Percentiles rank a stretch among this genome's conserved stretches.
Evolutionary conservation across 2,329 filamentous ascomycete species (phyloP).

Genomic region (Curvularia eragrostidis): DNA sequence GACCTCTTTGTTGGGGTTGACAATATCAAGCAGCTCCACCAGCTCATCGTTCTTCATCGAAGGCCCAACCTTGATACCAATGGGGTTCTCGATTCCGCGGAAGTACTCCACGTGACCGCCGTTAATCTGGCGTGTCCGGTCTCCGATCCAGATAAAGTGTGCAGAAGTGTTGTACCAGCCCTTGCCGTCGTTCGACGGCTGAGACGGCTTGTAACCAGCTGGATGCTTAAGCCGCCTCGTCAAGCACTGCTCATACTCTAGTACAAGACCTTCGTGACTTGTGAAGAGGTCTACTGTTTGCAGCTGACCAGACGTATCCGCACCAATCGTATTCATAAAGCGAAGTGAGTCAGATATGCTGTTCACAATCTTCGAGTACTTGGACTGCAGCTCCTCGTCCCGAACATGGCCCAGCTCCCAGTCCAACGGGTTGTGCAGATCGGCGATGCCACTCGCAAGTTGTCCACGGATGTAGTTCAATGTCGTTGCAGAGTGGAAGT

Average conservation of each 20-base stretch:
- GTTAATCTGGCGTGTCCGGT: slow-evolving; percentile 91
- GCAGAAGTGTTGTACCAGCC: slow-evolving; percentile 93
- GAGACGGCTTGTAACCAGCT: slow-evolving; percentile 48
- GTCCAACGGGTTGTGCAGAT: slow-evolving; percentile 90
- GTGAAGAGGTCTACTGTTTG: slow-evolving; percentile 95
- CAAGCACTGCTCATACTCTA: slow-evolving; percentile 91
- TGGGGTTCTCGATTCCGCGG: slow-evolving; percentile 92
- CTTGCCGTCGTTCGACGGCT: slow-evolving; percentile 51
- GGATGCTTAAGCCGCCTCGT: slow-evolving; percentile 78
- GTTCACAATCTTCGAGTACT: slow-evolving; percentile 83
- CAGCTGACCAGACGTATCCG: slow-evolving; percentile 81
- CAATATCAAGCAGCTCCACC: slow-evolving; percentile 76
- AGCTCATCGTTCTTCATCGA: slow-evolving; percentile 80
- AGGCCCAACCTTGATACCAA: slow-evolving; percentile 95
- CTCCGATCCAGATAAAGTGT: slow-evolving; percentile 98
- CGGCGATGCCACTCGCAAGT: slow-evolving; percentile 85
- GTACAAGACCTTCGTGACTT: slow-evolving; percentile 89
- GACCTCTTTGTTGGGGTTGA: slow-evolving; percentile 81
- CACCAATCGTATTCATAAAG: slow-evolving; percentile 93
- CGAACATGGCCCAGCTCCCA: slow-evolving; percentile 93
- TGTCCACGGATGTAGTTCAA: slow-evolving; percentile 90
- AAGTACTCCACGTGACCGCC: slow-evolving; percentile 98
- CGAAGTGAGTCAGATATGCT: slow-evolving; percentile 90
- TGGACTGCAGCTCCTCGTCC: slow-evolving; percentile 80
- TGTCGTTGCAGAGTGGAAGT: slow-evolving; percentile 94